phyloP scores from a whole-genome alignment of 352 stramenopile species.

The Plasmopara muralis region DNA sequence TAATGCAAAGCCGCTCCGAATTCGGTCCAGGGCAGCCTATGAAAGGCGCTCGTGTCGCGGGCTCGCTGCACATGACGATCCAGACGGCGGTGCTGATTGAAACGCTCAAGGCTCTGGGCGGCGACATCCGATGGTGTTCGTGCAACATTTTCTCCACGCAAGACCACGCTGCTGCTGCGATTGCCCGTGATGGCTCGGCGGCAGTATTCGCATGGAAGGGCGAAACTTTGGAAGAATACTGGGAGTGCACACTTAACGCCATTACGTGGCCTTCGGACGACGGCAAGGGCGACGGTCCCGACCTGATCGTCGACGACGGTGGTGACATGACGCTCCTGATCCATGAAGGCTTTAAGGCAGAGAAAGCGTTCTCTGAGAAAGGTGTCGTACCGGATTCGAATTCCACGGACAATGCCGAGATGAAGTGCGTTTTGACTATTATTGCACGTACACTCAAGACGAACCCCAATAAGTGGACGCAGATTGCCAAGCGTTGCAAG shows the following conservation, averaged over 20 bases:
- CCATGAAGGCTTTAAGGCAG: conserved; percentile 97
- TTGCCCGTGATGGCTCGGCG: conserved; percentile 92
- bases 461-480: conserved; percentile 96
- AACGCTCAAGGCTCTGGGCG: conserved; percentile 94
- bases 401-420: conserved; percentile 96
- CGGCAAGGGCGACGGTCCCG: conserved; percentile 93
- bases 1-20: conserved; percentile 95
- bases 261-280: conserved; percentile 96
- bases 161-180: conserved; percentile 96
- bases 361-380: conserved; percentile 91
- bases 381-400: conserved; percentile 91
- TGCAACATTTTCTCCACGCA: conserved; percentile 99
- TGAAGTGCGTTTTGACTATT: conserved; percentile 98
- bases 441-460: conserved; percentile 92
- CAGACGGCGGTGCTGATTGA: conserved; percentile 99
- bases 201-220: conserved; percentile 99
- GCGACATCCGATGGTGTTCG: conserved; percentile 97
- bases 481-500: conserved; percentile 92
- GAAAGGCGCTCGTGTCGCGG: conserved; percentile 88
- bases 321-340: conserved; percentile 99
- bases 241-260: conserved; percentile 98
- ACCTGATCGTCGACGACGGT: conserved; percentile 98
- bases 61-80: conserved; percentile 99
- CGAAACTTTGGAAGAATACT: conserved; percentile 98
- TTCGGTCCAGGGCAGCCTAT: conserved; percentile 87